A percentile compares a stretch with the other conserved stretches of the same genome.
Conservation (phyloP, 129 eudicot species). For the Lactuca saligna region DNA sequence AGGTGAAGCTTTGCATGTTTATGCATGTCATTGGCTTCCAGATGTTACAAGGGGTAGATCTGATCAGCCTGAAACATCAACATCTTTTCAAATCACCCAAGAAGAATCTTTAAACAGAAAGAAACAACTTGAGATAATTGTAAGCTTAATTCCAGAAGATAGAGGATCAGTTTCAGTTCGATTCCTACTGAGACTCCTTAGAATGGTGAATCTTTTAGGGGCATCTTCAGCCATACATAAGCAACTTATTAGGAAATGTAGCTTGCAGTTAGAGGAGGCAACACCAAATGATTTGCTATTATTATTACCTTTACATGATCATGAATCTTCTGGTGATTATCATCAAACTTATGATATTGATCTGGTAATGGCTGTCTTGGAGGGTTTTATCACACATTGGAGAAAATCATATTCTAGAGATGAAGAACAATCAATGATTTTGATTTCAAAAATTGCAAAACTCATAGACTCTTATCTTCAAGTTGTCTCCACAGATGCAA, state of each 20-base stretch:
- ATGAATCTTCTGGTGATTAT: conserved; percentile 22
- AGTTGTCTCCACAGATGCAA: conserved; percentile 49
- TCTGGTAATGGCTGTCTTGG: conserved; percentile 50
- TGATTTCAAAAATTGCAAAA: conserved; percentile 50
- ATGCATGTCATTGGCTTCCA: conserved; percentile 71
- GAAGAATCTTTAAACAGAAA: conserved; percentile 42
- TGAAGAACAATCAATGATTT: conserved; percentile 18
- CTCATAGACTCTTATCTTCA: conserved; percentile 68
- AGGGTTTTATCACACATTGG: conserved; percentile 60
- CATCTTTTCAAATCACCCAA: conserved; percentile 24
- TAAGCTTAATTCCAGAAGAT: conserved; percentile 63
- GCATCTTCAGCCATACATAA: conserved; percentile 55
- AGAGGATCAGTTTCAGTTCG: conserved; percentile 70
- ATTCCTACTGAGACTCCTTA: conserved; percentile 63
- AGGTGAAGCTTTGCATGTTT: conserved; percentile 12
- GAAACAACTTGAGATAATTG: conserved; percentile 55
- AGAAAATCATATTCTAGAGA: conserved; percentile 41
- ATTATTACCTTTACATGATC: conserved; percentile 30
- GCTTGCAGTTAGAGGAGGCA: conserved; percentile 70
- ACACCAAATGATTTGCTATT: conserved; percentile 49
- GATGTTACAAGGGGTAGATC: conserved; percentile 30
- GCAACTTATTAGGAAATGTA: conserved; percentile 48
- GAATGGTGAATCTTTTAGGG: conserved; percentile 40
- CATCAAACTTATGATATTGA: conserved; percentile 46
- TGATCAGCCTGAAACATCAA: conserved; percentile 33